Conservation (phyloP, 768 basidiomycete genomes). For the Leccinum aurantiacum region DNA sequence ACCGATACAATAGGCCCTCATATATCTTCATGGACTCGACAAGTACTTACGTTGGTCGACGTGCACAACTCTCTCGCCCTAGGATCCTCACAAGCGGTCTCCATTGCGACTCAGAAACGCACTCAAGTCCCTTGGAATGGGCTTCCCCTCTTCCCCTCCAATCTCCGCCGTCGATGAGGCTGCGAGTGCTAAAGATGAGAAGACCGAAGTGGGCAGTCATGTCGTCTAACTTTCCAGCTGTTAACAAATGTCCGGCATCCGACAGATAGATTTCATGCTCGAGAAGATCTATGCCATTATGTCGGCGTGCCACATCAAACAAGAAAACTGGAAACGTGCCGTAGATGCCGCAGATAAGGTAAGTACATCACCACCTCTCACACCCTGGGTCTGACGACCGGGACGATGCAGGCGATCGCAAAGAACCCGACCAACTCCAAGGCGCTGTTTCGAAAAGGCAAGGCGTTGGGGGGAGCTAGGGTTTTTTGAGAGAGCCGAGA, state of each 20-base stretch:
- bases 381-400: not conserved
- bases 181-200: conserved; percentile 45
- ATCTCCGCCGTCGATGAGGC: conserved; percentile 30
- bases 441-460: conserved; percentile 78
- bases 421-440: conserved; percentile 79
- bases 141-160: not conserved
- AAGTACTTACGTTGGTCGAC: conserved; percentile 57
- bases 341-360: conserved; percentile 83
- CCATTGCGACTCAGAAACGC: conserved; percentile 44
- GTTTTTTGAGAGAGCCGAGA: conserved; percentile 70
- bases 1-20: conserved; percentile 50
- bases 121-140: conserved; percentile 50
- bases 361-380: not conserved
- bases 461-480: conserved; percentile 60
- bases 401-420: conserved; percentile 54
- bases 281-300: conserved; percentile 86
- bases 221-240: not conserved
- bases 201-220: conserved; percentile 55
- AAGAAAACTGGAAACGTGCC: conserved; percentile 75
- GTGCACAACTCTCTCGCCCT: not conserved
- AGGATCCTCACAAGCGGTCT: conserved; percentile 5
- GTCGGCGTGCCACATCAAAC: conserved; percentile 81
- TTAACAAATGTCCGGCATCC: not conserved
- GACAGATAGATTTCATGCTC: conserved; percentile 68
- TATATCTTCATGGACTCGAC: conserved; percentile 75